phyloP scores from a whole-genome alignment of 2,329 filamentous ascomycete species.

The Clarireedia sp. region DNA sequence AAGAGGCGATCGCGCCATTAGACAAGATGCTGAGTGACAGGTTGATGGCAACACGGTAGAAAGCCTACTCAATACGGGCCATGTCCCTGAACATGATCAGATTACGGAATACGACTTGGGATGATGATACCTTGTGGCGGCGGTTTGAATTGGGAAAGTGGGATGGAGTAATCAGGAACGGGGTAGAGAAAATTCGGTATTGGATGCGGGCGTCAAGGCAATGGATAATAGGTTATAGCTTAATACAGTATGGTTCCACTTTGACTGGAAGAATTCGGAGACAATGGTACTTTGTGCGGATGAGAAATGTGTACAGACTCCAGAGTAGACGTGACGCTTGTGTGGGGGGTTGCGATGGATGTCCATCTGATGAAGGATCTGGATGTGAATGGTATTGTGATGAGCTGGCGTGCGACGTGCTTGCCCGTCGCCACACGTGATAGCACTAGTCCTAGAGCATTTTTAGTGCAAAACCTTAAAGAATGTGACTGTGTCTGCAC shows the following conservation, averaged over 20 bases:
- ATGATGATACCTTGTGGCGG: not conserved
- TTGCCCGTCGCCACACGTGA: no score
- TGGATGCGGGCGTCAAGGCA: not conserved
- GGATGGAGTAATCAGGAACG: not conserved
- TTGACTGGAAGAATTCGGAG: not conserved
- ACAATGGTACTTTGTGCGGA: no score
- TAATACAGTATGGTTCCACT: not conserved
- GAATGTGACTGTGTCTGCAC: no score
- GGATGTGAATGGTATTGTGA: no score
- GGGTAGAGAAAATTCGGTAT: not conserved
- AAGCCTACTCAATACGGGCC: not conserved
- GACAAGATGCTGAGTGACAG: conserved; percentile 6
- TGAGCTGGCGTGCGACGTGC: no score
- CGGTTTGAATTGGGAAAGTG: not conserved
- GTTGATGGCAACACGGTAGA: conserved; percentile 3
- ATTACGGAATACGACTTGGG: not conserved
- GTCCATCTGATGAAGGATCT: no score
- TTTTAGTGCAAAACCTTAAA: no score
- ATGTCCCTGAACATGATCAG: not conserved
- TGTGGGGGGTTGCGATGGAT: no score
- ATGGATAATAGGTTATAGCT: not conserved
- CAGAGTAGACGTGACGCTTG: no score
- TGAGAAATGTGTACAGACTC: no score
- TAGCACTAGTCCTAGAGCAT: no score
- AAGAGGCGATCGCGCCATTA: conserved; percentile 2